phyloP scores from a whole-genome alignment of 2,329 filamentous ascomycete species.

The Phaeosphaeria sp. region DNA sequence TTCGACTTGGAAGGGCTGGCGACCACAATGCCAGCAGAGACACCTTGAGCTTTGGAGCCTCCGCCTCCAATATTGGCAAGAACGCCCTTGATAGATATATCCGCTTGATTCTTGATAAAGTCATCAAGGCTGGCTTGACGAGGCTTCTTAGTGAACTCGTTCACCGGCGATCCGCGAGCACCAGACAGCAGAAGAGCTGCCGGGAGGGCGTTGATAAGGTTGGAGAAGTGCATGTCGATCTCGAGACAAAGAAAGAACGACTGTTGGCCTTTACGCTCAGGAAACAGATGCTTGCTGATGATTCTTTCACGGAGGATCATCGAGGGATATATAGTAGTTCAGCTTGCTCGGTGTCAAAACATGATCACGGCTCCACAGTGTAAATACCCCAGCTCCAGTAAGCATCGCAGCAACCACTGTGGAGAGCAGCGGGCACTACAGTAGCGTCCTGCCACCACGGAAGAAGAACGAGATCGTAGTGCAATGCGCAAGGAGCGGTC shows the following conservation, averaged over 20 bases:
- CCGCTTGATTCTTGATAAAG: conserved; percentile 54
- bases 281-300: background rate
- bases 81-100: conserved; percentile 58
- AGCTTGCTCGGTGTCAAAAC: background rate
- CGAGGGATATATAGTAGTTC: background rate
- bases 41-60: conserved; percentile 57
- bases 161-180: conserved; percentile 13
- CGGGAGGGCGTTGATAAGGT: conserved; percentile 19
- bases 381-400: background rate
- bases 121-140: conserved; percentile 18
- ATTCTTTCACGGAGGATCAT: background rate
- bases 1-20: conserved; percentile 61
- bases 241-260: background rate
- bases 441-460: background rate
- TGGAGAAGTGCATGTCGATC: conserved; percentile 23
- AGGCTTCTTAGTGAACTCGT: conserved; percentile 9
- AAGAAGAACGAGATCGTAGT: background rate
- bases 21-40: conserved; percentile 59
- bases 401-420: background rate
- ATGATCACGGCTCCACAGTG: background rate
- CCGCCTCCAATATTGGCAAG: conserved; percentile 63
- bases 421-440: background rate
- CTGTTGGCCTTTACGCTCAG: background rate
- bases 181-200: conserved; percentile 17
- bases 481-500: background rate